phyloP scores from a whole-genome alignment of 1,284 basidiomycete genomes.

The Rhodotorula sp. region DNA sequence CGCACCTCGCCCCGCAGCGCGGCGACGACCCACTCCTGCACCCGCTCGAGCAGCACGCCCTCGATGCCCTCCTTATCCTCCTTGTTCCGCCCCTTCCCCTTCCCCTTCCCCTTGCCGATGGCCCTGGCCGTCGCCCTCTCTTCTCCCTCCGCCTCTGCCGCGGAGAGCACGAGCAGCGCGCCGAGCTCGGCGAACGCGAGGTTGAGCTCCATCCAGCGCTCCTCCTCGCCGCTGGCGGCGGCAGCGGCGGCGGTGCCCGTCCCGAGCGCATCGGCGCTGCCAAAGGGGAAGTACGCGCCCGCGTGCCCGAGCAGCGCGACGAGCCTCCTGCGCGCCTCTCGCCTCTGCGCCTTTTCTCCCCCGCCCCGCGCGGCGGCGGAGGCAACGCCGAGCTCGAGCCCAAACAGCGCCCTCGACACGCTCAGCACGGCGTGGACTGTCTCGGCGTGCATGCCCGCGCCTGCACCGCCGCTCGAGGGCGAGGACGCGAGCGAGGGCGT shows the following conservation, averaged over 20 bases:
- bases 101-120: not conserved
- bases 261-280: constrained; percentile 49
- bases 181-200: constrained; percentile 72
- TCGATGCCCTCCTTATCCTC: constrained; percentile 45
- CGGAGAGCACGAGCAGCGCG: constrained; percentile 62
- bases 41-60: constrained; percentile 58
- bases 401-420: constrained; percentile 69
- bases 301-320: constrained; percentile 68
- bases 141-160: not conserved
- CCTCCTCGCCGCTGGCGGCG: not conserved
- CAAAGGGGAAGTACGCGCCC: constrained; percentile 80
- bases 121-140: not conserved
- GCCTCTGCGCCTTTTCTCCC: not conserved
- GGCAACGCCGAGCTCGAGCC: constrained; percentile 54
- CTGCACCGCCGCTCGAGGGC: constrained; percentile 24
- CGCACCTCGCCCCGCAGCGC: constrained; percentile 64
- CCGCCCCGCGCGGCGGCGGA: not conserved
- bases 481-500: constrained; percentile 12
- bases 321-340: constrained; percentile 51
- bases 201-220: constrained; percentile 63
- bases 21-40: constrained; percentile 69
- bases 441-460: constrained; percentile 64
- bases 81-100: constrained; percentile 39
- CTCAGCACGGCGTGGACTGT: constrained; percentile 65
- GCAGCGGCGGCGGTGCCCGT: constrained; percentile 38